phyloP scores from a whole-genome alignment of 1,284 basidiomycete species.

The Salmacisia buchloeana region DNA sequence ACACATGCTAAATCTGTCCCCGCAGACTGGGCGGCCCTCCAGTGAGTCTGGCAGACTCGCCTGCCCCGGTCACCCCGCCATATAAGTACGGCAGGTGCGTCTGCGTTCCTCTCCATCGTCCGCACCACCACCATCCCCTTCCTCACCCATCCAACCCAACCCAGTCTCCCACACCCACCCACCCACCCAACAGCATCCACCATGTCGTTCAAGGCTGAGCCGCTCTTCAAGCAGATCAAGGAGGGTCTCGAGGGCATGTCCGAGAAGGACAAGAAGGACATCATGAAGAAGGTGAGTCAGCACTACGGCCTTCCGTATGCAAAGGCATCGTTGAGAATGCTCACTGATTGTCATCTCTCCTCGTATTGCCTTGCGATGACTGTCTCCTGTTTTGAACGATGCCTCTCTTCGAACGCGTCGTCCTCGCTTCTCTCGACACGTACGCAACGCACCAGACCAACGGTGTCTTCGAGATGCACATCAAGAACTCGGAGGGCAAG shows the following conservation, averaged over 20 bases:
- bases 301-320: too few species aligned
- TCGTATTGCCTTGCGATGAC: neutral
- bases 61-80: slow-evolving; percentile 61
- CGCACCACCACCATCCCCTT: slow-evolving; percentile 1
- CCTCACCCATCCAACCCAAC: neutral
- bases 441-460: slow-evolving; percentile 63
- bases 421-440: neutral
- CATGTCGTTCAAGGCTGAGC: slow-evolving; percentile 47
- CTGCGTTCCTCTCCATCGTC: neutral
- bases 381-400: neutral
- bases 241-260: slow-evolving; percentile 62
- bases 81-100: slow-evolving; percentile 53
- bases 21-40: too few species aligned
- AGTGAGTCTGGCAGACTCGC: too few species aligned
- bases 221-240: slow-evolving; percentile 56
- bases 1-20: too few species aligned
- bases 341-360: neutral
- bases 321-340: neutral
- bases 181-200: slow-evolving; percentile 4
- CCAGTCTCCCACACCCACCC: neutral
- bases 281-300: slow-evolving; percentile 73
- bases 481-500: slow-evolving; percentile 71
- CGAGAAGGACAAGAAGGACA: slow-evolving; percentile 68
- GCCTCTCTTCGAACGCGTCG: neutral
- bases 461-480: slow-evolving; percentile 81